Conservation (phyloP, 2,329 filamentous ascomycete genomes). For the Nothophaeocryptopus gaeumannii region DNA sequence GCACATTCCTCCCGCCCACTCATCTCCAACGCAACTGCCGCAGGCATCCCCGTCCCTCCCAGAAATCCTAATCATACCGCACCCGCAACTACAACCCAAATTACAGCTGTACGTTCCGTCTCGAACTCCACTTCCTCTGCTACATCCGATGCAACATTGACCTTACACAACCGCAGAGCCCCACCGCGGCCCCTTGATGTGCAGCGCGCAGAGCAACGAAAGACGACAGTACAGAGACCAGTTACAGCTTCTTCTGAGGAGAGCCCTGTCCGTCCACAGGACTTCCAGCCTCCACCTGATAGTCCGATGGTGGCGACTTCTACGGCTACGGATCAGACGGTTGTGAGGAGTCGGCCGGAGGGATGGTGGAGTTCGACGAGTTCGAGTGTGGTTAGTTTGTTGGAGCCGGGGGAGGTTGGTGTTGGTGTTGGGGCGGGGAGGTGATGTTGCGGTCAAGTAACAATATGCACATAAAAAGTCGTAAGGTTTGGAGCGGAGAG, state of each 20-base stretch:
- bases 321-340: constrained; percentile 20
- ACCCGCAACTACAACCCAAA: neutral
- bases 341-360: constrained; percentile 20
- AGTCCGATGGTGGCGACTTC: constrained; percentile 9
- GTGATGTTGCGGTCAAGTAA: too few relatives aligned
- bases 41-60: neutral
- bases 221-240: constrained; percentile 9
- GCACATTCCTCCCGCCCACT: constrained; percentile 18
- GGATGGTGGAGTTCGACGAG: constrained; percentile 26
- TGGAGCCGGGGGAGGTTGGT: constrained; percentile 3
- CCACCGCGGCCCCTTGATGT: neutral
- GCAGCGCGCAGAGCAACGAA: neutral
- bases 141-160: constrained; percentile 16
- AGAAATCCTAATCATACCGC: too few relatives aligned
- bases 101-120: constrained; percentile 15
- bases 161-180: constrained; percentile 21
- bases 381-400: constrained; percentile 17
- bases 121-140: constrained; percentile 6
- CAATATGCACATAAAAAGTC: too few relatives aligned
- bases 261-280: constrained; percentile 1
- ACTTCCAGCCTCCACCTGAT: neutral
- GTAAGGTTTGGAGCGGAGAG: too few relatives aligned
- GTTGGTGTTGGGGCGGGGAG: too few relatives aligned
- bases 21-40: constrained; percentile 5
- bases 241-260: neutral